Percentiles rank a stretch among this genome's conserved stretches.
Conservation (phyloP, 1,284 basidiomycete genomes). For the Laetiporus sulphureus region DNA sequence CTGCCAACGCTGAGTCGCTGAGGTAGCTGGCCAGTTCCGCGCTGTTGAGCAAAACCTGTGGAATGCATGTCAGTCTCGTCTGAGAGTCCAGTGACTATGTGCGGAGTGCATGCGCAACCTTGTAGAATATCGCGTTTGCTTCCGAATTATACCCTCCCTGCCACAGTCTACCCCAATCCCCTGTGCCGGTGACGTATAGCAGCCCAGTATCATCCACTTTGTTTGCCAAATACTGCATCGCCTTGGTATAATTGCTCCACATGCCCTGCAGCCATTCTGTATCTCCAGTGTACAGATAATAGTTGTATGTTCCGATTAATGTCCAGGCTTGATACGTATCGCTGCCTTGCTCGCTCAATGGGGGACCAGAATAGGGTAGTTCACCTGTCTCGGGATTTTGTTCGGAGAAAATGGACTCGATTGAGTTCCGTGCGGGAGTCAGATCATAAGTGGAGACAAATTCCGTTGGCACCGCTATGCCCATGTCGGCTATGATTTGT, state of each 20-base stretch:
- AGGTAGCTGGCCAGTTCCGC: slow-evolving; percentile 39
- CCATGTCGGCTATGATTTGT: slow-evolving; percentile 44
- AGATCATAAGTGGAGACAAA: slow-evolving; percentile 57
- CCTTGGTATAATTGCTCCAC: slow-evolving; percentile 46
- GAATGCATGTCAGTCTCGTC: too few species aligned
- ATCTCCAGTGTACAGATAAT: slow-evolving; percentile 42
- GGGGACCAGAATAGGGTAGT: slow-evolving; percentile 50
- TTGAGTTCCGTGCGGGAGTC: slow-evolving; percentile 45
- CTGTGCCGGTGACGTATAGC: slow-evolving; percentile 38
- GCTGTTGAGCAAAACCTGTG: slow-evolving; percentile 38
- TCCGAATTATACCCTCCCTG: slow-evolving; percentile 42
- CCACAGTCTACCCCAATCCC: slow-evolving; percentile 44
- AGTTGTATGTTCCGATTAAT: slow-evolving; percentile 38
- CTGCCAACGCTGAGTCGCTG: slow-evolving; percentile 28
- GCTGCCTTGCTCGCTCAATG: slow-evolving; percentile 36
- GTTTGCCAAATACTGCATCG: slow-evolving; percentile 35
- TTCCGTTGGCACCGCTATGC: slow-evolving; percentile 51
- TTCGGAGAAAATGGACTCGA: slow-evolving; percentile 49
- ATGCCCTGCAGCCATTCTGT: slow-evolving; percentile 33
- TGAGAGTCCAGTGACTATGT: too few species aligned
- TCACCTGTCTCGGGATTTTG: slow-evolving; percentile 46
- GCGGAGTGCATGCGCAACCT: slow-evolving; percentile 24
- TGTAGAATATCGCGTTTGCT: slow-evolving; percentile 41
- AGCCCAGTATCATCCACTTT: slow-evolving; percentile 40
- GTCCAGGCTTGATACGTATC: slow-evolving; percentile 40